Conservation (phyloP, 164 flowering plant genomes). For the Sextonia rubra region DNA sequence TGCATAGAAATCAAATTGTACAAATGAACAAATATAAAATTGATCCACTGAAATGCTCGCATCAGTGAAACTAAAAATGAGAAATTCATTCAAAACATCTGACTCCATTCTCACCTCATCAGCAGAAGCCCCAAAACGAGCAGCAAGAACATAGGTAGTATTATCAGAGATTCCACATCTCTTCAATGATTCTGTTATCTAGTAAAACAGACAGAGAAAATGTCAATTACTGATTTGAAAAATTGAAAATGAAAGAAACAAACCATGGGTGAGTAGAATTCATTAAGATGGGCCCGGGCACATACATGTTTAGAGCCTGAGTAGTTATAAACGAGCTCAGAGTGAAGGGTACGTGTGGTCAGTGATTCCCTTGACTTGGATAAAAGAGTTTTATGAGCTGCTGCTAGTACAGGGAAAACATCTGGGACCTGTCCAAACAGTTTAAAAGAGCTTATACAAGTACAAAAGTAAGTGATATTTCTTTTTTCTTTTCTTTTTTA, state of each 20-base stretch:
- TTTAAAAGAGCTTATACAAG: background rate
- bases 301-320: slow-evolving; percentile 93
- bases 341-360: slow-evolving; percentile 82
- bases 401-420: slow-evolving; percentile 85
- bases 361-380: slow-evolving; percentile 69
- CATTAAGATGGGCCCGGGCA: background rate
- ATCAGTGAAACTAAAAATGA: too few species aligned
- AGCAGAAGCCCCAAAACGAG: slow-evolving; percentile 67
- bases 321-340: slow-evolving; percentile 90
- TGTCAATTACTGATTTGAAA: slow-evolving; percentile 1
- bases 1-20: background rate
- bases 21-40: background rate
- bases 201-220: slow-evolving; percentile 5
- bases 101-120: slow-evolving; percentile 55
- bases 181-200: slow-evolving; percentile 91
- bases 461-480: background rate
- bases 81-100: too few species aligned
- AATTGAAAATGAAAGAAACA: background rate
- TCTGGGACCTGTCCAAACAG: slow-evolving; percentile 64
- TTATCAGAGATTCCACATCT: slow-evolving; percentile 85
- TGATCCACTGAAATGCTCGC: background rate
- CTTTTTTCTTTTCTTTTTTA: background rate
- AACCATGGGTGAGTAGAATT: background rate
- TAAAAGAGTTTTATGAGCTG: slow-evolving; percentile 84
- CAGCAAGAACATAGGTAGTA: slow-evolving; percentile 64